A percentile compares a stretch with the other conserved stretches of the same genome.
Evolutionary conservation across 805 yeast genomes (phyloP).

Genomic region (Ogataea allantospora): DNA sequence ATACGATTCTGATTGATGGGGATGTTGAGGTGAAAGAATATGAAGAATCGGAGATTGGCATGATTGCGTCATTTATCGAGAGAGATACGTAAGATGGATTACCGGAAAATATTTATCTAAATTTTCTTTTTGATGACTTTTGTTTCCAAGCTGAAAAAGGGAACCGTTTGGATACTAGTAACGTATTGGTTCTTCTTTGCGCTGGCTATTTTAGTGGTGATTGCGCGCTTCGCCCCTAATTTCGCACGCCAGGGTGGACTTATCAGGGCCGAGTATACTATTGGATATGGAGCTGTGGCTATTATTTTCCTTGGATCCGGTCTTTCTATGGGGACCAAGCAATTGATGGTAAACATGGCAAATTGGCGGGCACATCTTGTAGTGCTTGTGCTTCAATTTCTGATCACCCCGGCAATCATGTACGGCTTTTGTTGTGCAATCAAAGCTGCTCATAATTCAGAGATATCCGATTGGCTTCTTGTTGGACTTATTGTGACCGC

Average conservation of each 20-base stretch:
- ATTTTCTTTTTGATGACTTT: slow-evolving; percentile 2
- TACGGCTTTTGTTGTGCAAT: slow-evolving; percentile 74
- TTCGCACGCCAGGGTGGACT: slow-evolving; percentile 84
- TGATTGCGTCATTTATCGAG: slow-evolving; percentile 76
- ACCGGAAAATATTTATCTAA: not conserved
- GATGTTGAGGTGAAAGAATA: slow-evolving; percentile 65
- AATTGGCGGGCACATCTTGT: slow-evolving; percentile 85
- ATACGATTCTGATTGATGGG: slow-evolving; percentile 49
- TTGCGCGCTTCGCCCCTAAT: slow-evolving; percentile 75
- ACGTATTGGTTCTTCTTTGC: slow-evolving; percentile 75
- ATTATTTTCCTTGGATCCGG: slow-evolving; percentile 82
- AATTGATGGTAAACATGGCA: slow-evolving; percentile 57
- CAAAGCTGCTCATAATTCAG: slow-evolving; percentile 50
- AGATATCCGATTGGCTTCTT: slow-evolving; percentile 73
- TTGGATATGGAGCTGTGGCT: slow-evolving; percentile 86
- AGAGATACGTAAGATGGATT: slow-evolving; percentile 37
- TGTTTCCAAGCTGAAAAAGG: slow-evolving; percentile 3
- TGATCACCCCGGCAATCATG: slow-evolving; percentile 49
- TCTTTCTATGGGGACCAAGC: slow-evolving; percentile 66
- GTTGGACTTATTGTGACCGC: slow-evolving; percentile 82
- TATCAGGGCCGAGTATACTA: slow-evolving; percentile 69
- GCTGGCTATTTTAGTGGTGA: slow-evolving; percentile 68
- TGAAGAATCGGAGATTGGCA: slow-evolving; percentile 67
- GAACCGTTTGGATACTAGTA: slow-evolving; percentile 9
- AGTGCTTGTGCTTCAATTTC: slow-evolving; percentile 63